phyloP scores from a whole-genome alignment of 2,329 filamentous ascomycete genomes.

The Fusarium buharicum region DNA sequence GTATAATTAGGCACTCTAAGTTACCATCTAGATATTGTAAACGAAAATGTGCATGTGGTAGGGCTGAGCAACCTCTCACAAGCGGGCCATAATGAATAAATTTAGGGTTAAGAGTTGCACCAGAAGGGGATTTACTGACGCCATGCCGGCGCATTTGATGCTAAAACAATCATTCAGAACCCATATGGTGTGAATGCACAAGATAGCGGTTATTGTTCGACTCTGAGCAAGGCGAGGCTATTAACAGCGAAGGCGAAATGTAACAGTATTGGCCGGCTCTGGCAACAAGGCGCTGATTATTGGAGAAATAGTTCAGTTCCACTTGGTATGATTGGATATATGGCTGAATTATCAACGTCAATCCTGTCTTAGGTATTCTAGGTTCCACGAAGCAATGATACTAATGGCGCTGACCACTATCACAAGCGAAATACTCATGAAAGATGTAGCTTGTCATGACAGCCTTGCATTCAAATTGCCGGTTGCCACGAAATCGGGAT shows the following conservation, averaged over 20 bases:
- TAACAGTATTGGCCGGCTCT: neutral
- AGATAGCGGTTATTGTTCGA: neutral
- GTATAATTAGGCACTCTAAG: neutral
- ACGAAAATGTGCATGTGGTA: neutral
- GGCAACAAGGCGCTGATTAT: neutral
- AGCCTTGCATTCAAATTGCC: neutral
- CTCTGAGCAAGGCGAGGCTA: neutral
- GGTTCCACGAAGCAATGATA: constrained; percentile 48
- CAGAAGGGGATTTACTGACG: neutral
- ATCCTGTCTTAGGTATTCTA: constrained; percentile 45
- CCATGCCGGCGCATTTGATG: neutral
- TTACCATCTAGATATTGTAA: neutral
- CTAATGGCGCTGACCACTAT: constrained; percentile 42
- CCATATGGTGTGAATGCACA: neutral
- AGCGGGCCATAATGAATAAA: neutral
- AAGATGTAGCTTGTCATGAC: neutral
- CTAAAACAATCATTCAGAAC: neutral
- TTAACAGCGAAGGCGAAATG: neutral
- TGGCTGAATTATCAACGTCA: constrained; percentile 17
- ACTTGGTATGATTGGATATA: constrained; percentile 2
- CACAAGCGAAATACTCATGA: constrained; percentile 3
- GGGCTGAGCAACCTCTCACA: neutral
- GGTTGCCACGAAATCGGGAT: constrained; percentile 15
- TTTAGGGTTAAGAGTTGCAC: neutral
- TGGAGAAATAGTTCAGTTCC: neutral